These are phyloP conservation scores for Claviceps fusiformis DNA, from an alignment of 2,329 filamentous ascomycete genomes.

Conservation along the genomic window DNA sequence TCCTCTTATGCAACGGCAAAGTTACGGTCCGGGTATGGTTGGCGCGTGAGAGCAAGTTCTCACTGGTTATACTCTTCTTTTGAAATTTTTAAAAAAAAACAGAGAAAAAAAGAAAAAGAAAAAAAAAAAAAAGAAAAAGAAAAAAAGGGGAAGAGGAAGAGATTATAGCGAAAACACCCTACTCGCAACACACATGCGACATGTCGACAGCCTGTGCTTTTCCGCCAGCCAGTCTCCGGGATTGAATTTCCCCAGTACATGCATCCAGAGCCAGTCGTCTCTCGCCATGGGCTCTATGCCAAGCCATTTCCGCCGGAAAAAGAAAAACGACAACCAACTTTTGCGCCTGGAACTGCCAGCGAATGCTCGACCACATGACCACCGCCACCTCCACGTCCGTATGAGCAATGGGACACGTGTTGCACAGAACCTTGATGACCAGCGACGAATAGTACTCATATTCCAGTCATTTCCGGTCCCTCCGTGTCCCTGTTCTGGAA, in stretches of 20 bases:
- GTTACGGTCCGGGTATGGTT: constrained; percentile 45
- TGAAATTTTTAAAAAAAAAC: background rate
- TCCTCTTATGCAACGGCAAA: constrained; percentile 33
- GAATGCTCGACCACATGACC: background rate
- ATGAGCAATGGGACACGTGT: background rate
- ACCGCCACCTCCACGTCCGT: background rate
- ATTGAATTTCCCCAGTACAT: background rate
- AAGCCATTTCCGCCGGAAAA: background rate
- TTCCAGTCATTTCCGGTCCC: background rate
- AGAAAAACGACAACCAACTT: too few relatives aligned
- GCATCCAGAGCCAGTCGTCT: background rate
- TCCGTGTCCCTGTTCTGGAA: background rate
- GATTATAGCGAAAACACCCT: background rate
- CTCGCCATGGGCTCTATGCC: background rate
- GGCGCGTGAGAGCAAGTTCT: constrained; percentile 29
- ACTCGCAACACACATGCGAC: background rate
- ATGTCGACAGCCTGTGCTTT: background rate
- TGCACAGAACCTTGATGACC: background rate
- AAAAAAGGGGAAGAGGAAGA: background rate
- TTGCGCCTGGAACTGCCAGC: background rate
- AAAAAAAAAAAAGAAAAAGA: background rate
- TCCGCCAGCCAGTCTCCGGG: background rate
- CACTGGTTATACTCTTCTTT: background rate
- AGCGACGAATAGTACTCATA: background rate
- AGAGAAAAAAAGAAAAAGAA: background rate